phyloP scores from a whole-genome alignment of 2,329 filamentous ascomycete species.

The Coleophoma crateriformis region DNA sequence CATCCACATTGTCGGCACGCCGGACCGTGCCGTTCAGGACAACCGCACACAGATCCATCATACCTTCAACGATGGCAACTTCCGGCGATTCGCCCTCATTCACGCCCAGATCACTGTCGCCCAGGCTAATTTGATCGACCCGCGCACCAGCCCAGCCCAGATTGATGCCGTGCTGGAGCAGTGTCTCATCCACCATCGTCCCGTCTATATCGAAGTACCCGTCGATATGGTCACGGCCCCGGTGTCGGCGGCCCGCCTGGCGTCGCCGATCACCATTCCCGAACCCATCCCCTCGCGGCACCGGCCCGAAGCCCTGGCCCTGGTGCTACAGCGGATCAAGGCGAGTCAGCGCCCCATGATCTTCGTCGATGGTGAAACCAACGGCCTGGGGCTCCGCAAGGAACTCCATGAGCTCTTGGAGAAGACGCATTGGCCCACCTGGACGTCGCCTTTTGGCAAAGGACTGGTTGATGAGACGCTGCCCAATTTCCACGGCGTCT shows the following conservation, averaged over 20 bases:
- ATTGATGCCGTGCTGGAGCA: background rate
- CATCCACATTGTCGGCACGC: constrained; percentile 47
- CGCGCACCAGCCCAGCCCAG: background rate
- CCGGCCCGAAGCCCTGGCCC: too few relatives aligned
- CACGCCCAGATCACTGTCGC: background rate
- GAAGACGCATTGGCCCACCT: too few relatives aligned
- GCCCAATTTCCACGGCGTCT: constrained; percentile 43
- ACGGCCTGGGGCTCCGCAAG: too few relatives aligned
- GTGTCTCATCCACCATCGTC: background rate
- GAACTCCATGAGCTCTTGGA: too few relatives aligned
- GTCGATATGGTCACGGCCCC: background rate
- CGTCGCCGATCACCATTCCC: too few relatives aligned
- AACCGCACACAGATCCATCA: constrained; percentile 38
- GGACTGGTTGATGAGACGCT: constrained; percentile 41
- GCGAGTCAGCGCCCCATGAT: too few relatives aligned
- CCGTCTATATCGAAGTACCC: background rate
- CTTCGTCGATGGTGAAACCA: too few relatives aligned
- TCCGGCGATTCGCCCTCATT: background rate
- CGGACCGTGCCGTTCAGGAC: constrained; percentile 1
- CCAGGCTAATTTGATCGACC: background rate
- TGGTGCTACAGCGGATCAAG: too few relatives aligned
- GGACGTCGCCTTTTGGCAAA: constrained; percentile 23
- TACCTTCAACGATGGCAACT: constrained; percentile 41
- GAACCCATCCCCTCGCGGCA: too few relatives aligned
- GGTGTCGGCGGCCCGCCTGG: too few relatives aligned